Evolutionary conservation across 495 filamentous ascomycete genomes (phyloP).

Genomic region (Pseudevernia furfuracea): DNA sequence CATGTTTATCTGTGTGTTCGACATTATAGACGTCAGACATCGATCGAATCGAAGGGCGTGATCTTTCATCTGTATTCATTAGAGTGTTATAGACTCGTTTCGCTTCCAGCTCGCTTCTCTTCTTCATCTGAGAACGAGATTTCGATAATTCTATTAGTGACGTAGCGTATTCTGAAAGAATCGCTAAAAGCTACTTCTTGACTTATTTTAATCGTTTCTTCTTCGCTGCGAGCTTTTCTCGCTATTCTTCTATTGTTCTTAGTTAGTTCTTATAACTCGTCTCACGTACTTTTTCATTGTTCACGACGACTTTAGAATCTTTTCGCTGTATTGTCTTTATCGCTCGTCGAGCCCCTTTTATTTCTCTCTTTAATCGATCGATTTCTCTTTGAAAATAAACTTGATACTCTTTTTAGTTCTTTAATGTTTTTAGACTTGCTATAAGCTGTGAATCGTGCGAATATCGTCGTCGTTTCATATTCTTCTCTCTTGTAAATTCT

Average conservation of each 20-base stretch:
- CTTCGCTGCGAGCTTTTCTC: background rate
- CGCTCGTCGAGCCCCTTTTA: background rate
- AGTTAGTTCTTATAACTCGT: background rate
- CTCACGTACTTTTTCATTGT: background rate
- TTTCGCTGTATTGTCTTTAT: background rate
- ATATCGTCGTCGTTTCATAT: background rate
- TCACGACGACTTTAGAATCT: background rate
- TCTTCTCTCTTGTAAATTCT: background rate
- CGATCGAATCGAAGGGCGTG: background rate
- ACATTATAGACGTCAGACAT: background rate
- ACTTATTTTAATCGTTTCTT: background rate
- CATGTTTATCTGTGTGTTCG: background rate
- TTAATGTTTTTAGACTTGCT: background rate
- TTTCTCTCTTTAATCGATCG: background rate
- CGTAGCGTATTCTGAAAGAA: background rate
- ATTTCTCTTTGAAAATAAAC: background rate
- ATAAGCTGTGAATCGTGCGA: background rate
- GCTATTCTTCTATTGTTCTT: background rate
- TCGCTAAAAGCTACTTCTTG: background rate
- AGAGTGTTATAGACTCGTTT: background rate
- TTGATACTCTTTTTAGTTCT: background rate
- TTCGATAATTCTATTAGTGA: background rate
- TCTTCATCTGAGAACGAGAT: background rate
- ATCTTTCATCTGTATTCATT: background rate
- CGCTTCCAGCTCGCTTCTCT: background rate